Percentiles rank a stretch among this genome's conserved stretches.
These are phyloP conservation scores for Borovskyia barvae DNA, from an alignment of 208 protist species.

Conservation along the genomic window DNA sequence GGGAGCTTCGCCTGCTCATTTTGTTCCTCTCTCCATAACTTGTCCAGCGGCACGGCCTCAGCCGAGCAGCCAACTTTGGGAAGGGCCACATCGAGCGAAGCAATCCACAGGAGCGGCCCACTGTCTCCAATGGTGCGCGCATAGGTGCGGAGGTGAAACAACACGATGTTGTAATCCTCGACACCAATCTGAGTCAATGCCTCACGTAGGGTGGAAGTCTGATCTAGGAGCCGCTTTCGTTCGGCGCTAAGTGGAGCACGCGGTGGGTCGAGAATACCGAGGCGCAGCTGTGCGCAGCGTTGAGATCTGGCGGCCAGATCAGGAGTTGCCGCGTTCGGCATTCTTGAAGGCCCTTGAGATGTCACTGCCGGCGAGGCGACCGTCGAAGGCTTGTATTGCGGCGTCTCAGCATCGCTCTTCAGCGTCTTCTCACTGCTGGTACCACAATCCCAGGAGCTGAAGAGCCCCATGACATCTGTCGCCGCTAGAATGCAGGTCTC, in stretches of 20 bases:
- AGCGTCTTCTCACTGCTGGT: no score
- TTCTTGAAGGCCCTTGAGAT: background rate
- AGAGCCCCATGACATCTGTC: no score
- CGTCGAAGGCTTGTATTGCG: background rate
- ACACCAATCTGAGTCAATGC: background rate
- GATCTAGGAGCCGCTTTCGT: background rate
- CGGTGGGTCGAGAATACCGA: background rate
- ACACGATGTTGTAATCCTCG: conserved; percentile 10
- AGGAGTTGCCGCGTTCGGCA: background rate
- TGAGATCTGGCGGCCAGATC: no score
- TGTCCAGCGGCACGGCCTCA: background rate
- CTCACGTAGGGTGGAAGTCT: conserved; percentile 6
- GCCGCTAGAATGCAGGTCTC: no score
- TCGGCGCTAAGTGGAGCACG: background rate
- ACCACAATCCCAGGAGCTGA: background rate
- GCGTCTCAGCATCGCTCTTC: no score
- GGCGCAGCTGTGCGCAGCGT: no score
- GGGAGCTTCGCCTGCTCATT: background rate
- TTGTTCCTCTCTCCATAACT: conserved; percentile 8
- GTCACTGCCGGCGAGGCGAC: background rate
- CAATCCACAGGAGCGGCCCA: conserved; percentile 14
- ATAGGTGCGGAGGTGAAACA: conserved; percentile 6
- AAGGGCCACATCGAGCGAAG: conserved; percentile 5
- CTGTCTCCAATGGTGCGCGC: conserved; percentile 5
- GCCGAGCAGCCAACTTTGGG: background rate